These are phyloP conservation scores for Blastocystis sp. DNA, from an alignment of 352 stramenopile genomes.

Conservation along the genomic window DNA sequence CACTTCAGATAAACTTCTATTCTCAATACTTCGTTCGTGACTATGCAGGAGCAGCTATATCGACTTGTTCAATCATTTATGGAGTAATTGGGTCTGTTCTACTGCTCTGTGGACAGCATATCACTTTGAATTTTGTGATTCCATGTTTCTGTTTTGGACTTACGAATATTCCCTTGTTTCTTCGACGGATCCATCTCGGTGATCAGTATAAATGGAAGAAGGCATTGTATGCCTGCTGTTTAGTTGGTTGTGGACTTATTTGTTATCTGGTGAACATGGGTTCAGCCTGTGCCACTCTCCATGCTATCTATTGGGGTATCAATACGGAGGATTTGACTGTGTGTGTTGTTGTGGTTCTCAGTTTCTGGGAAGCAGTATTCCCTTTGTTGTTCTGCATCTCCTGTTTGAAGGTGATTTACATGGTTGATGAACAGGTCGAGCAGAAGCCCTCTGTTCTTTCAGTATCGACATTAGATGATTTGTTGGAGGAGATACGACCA, in stretches of 20 bases:
- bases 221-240: neutral
- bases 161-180: slow-evolving; percentile 13
- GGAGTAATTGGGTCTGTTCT: neutral
- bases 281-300: slow-evolving; percentile 16
- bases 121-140: slow-evolving; percentile 15
- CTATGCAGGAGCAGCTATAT: slow-evolving; percentile 2
- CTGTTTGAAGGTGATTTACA: slow-evolving; percentile 28
- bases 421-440: neutral
- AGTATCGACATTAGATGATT: neutral
- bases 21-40: slow-evolving; percentile 37
- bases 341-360: neutral
- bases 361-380: slow-evolving; percentile 29
- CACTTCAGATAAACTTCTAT: slow-evolving; percentile 30
- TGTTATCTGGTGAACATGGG: slow-evolving; percentile 42
- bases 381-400: slow-evolving; percentile 3
- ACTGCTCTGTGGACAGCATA: neutral
- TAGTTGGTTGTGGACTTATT: neutral
- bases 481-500: neutral
- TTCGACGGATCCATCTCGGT: neutral
- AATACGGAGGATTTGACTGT: neutral
- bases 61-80: neutral
- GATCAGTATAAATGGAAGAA: slow-evolving; percentile 42
- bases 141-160: slow-evolving; percentile 30
- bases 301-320: neutral
- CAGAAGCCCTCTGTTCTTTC: neutral